Base-by-base conservation (phyloP, 225 moss, liverwort and hornwort genomes). In the Lunularia cruciata region DNA sequence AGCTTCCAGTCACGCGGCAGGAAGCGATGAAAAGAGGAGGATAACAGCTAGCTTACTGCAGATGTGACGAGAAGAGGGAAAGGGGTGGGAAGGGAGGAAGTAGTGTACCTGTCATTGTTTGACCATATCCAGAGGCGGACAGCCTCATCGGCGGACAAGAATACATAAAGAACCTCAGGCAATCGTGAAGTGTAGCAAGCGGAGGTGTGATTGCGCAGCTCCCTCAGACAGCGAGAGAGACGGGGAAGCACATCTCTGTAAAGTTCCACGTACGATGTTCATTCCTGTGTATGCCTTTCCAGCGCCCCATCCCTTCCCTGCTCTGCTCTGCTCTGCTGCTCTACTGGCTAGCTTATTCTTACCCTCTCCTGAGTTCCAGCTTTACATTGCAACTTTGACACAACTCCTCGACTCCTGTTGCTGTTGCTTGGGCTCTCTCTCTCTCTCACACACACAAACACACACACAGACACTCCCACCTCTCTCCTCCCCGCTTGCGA, bases 71-170 rank as follows among this genome's bases (percentile, higher is more conserved):
- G 40, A 40, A 13, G 13, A 6, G 6, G 40, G 6, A 6, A 40
- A 40, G 40, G 6, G 8, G 40, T 40, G 40, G 19, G 23, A 52
- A 63, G 11, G 36, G 27, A 30, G 13, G 51, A 52, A 30, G 13
- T 40, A 52, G 16, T 38, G 72, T 54, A 81, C 81, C 81, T 76
- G 74, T 76, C 57, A 70, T 77, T 63, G 82, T 55, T 27, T 74
- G 77, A 51, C 70, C 71, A 56, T 77, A 82, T 33, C 77, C 82
- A 38, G 82, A 82, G 74, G 77, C 77, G 9, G 70, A 47, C 2
- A 77, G 77, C 77, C 82, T 82, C 82, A 69, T 71, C 46, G 74
- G 55, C 74, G 69, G 77, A 56, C 69, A 42, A 43, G 74, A 74
- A 74, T 74, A 82, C 77, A 77, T 82, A 71, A 57, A 54, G 34